These are phyloP conservation scores for Pichia cabralensis DNA, from an alignment of 805 yeast species.

Conservation along the genomic window DNA sequence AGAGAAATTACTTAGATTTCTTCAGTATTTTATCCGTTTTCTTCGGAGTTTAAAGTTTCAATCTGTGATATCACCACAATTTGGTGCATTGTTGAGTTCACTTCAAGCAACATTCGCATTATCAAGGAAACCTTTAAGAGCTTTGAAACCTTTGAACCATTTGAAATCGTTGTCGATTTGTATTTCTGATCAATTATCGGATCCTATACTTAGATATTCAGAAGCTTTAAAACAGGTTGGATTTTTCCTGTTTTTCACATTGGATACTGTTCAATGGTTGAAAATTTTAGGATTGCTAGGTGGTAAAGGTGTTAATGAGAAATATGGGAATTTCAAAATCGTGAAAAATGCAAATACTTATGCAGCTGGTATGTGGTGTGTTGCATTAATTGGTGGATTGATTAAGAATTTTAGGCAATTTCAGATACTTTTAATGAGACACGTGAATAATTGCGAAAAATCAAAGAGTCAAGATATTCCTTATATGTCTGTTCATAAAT, in stretches of 20 bases:
- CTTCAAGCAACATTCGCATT: slow-evolving; percentile 6
- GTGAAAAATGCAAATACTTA: slow-evolving; percentile 40
- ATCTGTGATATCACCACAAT: neutral
- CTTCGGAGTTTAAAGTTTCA: slow-evolving; percentile 27
- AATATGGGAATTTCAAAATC: slow-evolving; percentile 1
- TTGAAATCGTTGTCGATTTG: slow-evolving; percentile 59
- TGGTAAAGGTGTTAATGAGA: slow-evolving; percentile 14
- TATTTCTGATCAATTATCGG: slow-evolving; percentile 60
- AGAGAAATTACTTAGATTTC: slow-evolving; percentile 68
- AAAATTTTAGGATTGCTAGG: slow-evolving; percentile 47
- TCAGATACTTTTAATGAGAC: slow-evolving; percentile 31
- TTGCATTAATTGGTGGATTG: slow-evolving; percentile 57
- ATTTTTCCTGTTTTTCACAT: slow-evolving; percentile 50
- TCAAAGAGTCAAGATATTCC: slow-evolving; percentile 28
- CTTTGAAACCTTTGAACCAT: slow-evolving; percentile 71
- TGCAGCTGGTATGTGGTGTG: slow-evolving; percentile 68
- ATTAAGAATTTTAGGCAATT: slow-evolving; percentile 47
- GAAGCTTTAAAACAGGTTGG: slow-evolving; percentile 49
- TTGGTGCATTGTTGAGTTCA: neutral
- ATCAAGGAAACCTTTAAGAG: slow-evolving; percentile 69
- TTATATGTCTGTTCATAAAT: slow-evolving; percentile 26
- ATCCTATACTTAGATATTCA: slow-evolving; percentile 41
- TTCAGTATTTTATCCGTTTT: slow-evolving; percentile 75
- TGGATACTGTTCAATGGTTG: slow-evolving; percentile 57
- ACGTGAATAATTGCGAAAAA: slow-evolving; percentile 11